Base-by-base conservation (phyloP, 2,329 filamentous ascomycete species). In the Scedosporium aurantiacum region DNA sequence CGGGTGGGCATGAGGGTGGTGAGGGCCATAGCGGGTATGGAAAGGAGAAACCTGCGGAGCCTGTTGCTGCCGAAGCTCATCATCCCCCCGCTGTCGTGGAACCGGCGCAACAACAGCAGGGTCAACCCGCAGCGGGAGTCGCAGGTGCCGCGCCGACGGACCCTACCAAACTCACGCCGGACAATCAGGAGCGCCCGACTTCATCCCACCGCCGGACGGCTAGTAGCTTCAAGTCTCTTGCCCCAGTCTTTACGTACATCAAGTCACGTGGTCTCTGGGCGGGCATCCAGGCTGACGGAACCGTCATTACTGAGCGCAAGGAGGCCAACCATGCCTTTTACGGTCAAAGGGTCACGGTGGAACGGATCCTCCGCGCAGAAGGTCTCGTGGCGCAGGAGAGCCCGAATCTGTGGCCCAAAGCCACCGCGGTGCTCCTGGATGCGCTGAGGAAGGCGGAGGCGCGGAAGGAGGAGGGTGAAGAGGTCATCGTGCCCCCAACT, bases 281-380 rank as follows among this genome's bases (percentile, higher is more conserved):
- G 1, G 91, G 91, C 32, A 82, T 96, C 1, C 89, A 92, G 68
- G 81, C 96, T 40, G 91, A 96, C 68, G 92, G 92, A 27, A 96
- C 91, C 0, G 83, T 96, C 10, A 81, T 96, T 57, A 89, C 93
- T 27, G 90, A 95, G 73, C 84, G 91, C 58, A 87, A 83, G n/a
- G 90, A 93, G 62, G 92, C 93, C 69, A 97, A 97, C 68, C 87
- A 90, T 60, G 82, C 83, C 5, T 96, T 96, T 69, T 96, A 95
- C 71, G 87, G 88, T 23, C 79, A 88, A n/a, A 66, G 69, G 4
- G 68, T 82, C 25, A 66, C 74, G 0, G 79, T 78, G 1, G 72
- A 76, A 25, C 73, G 74, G 63, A 82, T 83, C 60, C 69, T 83
- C 12, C 72, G 70, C 3, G 79, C 78, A 25, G 73, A 78, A 47